phyloP scores from a whole-genome alignment of 345 rosid species.

The Citropsis articulata region DNA sequence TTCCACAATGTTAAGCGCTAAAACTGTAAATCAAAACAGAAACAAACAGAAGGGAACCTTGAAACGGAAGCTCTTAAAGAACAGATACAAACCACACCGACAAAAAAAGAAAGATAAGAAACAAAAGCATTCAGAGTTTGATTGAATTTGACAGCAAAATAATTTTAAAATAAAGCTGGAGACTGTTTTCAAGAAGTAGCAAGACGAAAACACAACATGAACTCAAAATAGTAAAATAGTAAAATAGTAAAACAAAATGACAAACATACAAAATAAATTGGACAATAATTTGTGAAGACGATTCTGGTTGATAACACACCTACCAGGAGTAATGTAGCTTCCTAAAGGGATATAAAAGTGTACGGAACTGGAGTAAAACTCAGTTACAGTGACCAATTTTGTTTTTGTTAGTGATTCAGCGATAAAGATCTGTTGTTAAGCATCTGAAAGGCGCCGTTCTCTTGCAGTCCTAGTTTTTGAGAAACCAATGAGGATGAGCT shows the following conservation, averaged over 20 bases:
- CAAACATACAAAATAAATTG: not conserved
- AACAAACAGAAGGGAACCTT: constrained; percentile 10
- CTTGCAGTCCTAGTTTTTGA: not conserved
- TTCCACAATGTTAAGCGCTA: not conserved
- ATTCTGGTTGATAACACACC: constrained; percentile 17
- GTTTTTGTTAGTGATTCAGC: not conserved
- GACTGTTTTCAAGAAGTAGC: constrained; percentile 1
- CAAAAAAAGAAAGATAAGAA: constrained; percentile 19
- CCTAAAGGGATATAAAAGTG: not conserved
- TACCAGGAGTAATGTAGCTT: constrained; percentile 45
- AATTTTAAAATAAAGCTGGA: not conserved
- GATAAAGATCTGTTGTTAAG: constrained; percentile 29
- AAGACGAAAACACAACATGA: not conserved
- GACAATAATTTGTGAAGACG: not conserved
- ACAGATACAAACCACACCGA: constrained; percentile 35
- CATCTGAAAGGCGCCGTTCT: not conserved
- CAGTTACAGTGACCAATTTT: not conserved
- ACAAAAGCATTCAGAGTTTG: constrained; percentile 7
- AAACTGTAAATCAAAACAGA: constrained; percentile 1
- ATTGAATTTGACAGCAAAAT: not conserved
- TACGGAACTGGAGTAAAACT: not conserved
- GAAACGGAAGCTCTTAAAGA: constrained; percentile 19
- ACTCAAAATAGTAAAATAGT: not conserved
- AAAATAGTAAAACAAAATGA: not conserved
- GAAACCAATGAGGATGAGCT: not conserved